Percentiles rank a stretch among this genome's conserved stretches.
Conservation (phyloP, 2,329 filamentous ascomycete genomes). For the Fusarium sp. region DNA sequence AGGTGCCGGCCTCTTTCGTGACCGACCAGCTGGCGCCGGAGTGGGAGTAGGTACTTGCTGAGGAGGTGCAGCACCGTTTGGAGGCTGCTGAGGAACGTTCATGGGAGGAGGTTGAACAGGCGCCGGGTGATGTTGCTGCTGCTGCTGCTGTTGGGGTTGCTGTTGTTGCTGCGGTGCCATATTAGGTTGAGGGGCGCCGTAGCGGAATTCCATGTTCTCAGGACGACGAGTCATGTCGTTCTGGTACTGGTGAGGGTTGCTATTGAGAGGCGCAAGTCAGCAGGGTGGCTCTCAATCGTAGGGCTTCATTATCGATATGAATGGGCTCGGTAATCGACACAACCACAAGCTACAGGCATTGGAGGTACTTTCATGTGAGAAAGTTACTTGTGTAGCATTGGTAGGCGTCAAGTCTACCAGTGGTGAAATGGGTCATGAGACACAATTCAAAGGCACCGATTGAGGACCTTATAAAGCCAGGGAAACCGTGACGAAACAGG, state of each 20-base stretch:
- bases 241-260: conserved; percentile 59
- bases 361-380: conserved; percentile 12
- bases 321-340: conserved; percentile 32
- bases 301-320: conserved; percentile 40
- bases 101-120: conserved; percentile 49
- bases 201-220: conserved; percentile 56
- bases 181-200: conserved; percentile 51
- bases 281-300: conserved; percentile 38
- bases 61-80: conserved; percentile 45
- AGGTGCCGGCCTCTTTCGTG: conserved; percentile 55
- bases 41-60: conserved; percentile 52
- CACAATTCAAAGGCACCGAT: neutral
- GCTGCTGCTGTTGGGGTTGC: conserved; percentile 43
- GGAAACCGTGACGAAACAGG: conserved; percentile 26
- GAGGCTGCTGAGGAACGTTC: conserved; percentile 55
- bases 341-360: conserved; percentile 3
- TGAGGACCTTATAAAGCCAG: conserved; percentile 1
- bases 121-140: conserved; percentile 50
- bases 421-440: conserved; percentile 32
- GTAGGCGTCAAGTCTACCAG: conserved; percentile 21
- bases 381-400: conserved; percentile 21
- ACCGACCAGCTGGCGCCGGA: conserved; percentile 50
- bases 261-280: conserved; percentile 45
- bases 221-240: conserved; percentile 59
- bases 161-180: conserved; percentile 49